Conservation (phyloP, 2,329 filamentous ascomycete species). For the Colletotrichum gigasporum region DNA sequence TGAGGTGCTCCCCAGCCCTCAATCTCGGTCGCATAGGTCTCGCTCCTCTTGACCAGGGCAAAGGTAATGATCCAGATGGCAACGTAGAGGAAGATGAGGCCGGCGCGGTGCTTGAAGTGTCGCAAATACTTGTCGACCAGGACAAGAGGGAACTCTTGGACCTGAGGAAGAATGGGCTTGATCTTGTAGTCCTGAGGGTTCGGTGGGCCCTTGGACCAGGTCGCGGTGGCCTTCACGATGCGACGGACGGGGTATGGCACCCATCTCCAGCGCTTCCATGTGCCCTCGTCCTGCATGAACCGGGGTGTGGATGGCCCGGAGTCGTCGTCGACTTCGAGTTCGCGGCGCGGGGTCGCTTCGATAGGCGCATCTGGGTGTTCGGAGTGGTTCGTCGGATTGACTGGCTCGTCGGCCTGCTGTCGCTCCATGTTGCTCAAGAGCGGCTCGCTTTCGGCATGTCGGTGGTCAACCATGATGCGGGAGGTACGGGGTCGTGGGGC, state of each 20-base stretch:
- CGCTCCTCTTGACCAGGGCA: constrained; percentile 72
- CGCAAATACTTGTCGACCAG: constrained; percentile 72
- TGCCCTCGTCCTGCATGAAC: constrained; percentile 65
- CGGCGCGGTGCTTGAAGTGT: constrained; percentile 65
- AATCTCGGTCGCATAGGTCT: constrained; percentile 68
- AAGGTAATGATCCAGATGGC: constrained; percentile 76
- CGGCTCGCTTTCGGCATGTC: constrained; percentile 48
- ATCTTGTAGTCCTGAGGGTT: constrained; percentile 62
- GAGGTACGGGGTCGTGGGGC: background rate
- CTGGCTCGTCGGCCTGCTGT: constrained; percentile 38
- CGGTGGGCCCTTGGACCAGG: constrained; percentile 67
- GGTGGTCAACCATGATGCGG: constrained; percentile 41
- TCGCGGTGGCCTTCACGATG: constrained; percentile 48
- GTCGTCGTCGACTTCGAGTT: constrained; percentile 56
- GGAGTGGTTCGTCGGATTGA: constrained; percentile 30
- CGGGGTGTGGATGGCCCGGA: constrained; percentile 61
- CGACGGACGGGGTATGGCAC: constrained; percentile 65
- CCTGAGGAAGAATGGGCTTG: constrained; percentile 67
- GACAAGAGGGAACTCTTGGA: constrained; percentile 74
- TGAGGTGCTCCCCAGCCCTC: constrained; percentile 73
- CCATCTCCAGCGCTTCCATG: constrained; percentile 65
- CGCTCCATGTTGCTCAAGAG: constrained; percentile 48
- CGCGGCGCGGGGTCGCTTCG: constrained; percentile 46
- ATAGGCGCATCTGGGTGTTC: constrained; percentile 55
- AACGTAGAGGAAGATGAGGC: constrained; percentile 68